A percentile compares a stretch with the other conserved stretches of the same genome.
Evolutionary conservation across 1,284 basidiomycete species (phyloP).

Genomic region (Irpex sp.): DNA sequence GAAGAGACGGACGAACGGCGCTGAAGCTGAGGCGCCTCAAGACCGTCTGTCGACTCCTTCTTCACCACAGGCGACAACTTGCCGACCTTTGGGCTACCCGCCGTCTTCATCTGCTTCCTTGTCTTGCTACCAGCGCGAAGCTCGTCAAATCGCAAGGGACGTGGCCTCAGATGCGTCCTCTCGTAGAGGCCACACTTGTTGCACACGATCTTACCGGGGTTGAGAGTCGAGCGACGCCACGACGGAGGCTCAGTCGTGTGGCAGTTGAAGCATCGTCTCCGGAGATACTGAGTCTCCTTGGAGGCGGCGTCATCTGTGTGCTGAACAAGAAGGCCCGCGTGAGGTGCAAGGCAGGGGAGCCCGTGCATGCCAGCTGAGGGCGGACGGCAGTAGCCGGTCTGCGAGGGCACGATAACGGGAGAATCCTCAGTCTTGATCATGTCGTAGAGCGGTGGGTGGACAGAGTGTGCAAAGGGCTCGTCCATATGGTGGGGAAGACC

Average conservation of each 20-base stretch:
- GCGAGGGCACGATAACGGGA: conserved; percentile 59
- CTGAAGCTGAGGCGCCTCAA: conserved; percentile 32
- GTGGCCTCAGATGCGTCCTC: conserved; percentile 75
- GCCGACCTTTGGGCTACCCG: conserved; percentile 34
- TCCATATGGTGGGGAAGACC: conserved; percentile 36
- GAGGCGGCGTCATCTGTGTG: conserved; percentile 84
- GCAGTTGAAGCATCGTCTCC: conserved; percentile 82
- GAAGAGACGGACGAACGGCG: conserved; percentile 60
- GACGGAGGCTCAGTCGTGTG: conserved; percentile 83
- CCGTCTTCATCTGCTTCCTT: conserved; percentile 53
- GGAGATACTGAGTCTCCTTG: conserved; percentile 84
- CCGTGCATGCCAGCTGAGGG: conserved; percentile 31
- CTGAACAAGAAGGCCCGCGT: conserved; percentile 65
- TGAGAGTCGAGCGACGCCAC: conserved; percentile 81
- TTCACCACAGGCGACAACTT: conserved; percentile 47
- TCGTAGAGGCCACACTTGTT: conserved; percentile 88
- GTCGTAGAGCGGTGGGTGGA: conserved; percentile 44
- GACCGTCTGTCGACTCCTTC: conserved; percentile 57
- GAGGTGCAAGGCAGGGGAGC: conserved; percentile 47
- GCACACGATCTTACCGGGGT: conserved; percentile 86
- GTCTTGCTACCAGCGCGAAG: conserved; percentile 77
- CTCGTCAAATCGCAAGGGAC: conserved; percentile 81
- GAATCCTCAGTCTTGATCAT: conserved; percentile 63
- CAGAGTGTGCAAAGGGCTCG: conserved; percentile 30
- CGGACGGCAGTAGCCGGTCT: conserved; percentile 40